Evolutionary conservation across 495 filamentous ascomycete genomes (phyloP).

Genomic region (Niebla homalea): DNA sequence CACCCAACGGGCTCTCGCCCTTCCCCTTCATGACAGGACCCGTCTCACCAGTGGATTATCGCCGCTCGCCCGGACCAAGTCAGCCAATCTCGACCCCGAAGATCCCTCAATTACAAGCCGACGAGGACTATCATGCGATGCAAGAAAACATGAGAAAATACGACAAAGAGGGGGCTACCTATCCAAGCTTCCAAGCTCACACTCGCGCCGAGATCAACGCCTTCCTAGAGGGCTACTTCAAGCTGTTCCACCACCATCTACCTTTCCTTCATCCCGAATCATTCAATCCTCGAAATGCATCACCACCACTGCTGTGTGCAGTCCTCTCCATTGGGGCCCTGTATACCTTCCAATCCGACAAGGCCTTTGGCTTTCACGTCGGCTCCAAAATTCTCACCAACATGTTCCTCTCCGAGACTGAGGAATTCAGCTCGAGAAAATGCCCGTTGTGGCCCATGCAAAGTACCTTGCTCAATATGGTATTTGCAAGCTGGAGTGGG

Average conservation of each 20-base stretch:
- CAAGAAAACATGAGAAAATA: slow-evolving; percentile 75
- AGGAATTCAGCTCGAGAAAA: slow-evolving; percentile 97
- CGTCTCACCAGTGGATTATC: slow-evolving; percentile 58
- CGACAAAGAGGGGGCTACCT: slow-evolving; percentile 70
- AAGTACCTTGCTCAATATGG: slow-evolving; percentile 90
- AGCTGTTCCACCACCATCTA: slow-evolving; percentile 90
- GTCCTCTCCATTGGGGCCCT: slow-evolving; percentile 92
- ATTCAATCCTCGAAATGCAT: slow-evolving; percentile 64
- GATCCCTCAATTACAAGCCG: slow-evolving; percentile 45
- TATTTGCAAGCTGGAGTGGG: slow-evolving; percentile 98
- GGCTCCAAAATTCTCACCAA: slow-evolving; percentile 93
- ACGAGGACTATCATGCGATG: slow-evolving; percentile 47
- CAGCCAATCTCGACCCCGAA: slow-evolving; percentile 51
- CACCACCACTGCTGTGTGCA: slow-evolving; percentile 73
- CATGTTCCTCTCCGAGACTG: slow-evolving; percentile 93
- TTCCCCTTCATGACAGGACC: slow-evolving; percentile 60
- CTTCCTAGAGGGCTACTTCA: slow-evolving; percentile 91
- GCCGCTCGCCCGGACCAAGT: slow-evolving; percentile 50
- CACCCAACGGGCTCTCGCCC: slow-evolving; percentile 70
- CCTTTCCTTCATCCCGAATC: slow-evolving; percentile 93
- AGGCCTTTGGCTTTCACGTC: slow-evolving; percentile 93
- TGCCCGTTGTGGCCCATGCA: slow-evolving; percentile 98
- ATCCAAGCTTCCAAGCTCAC: slow-evolving; percentile 81
- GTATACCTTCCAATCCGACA: slow-evolving; percentile 93
- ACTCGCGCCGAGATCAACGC: slow-evolving; percentile 64